Base-by-base conservation (phyloP, 345 rosid genomes). In the Populus nigra region DNA sequence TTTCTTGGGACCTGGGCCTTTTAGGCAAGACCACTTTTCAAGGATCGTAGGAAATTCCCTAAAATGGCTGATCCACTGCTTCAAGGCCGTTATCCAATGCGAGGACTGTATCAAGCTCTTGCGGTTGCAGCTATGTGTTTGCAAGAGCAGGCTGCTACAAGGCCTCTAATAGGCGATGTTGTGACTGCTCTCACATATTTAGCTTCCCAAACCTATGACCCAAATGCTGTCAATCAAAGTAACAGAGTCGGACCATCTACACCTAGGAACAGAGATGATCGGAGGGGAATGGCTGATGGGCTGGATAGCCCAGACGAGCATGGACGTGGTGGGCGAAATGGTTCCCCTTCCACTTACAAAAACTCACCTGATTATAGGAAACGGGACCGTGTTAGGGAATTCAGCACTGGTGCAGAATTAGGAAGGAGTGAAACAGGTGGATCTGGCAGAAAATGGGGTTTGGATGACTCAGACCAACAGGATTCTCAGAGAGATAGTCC, bases 111-210 rank as follows among this genome's bases (percentile, higher is more conserved):
- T 85, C 99, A 96, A 88, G 99, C 99, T 57, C 96, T 96, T 69
- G 99, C 99, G 8, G 97, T 96, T 53, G 97, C 98, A 63, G 98
- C 99, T 65, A 94, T 96, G 98, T 96, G 99, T 83, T 87, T 96
- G 76, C 99, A 96, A 79, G 99, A 96, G 75, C 98, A 96, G 81
- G 97, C 99, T 47, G 94, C 94, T 31, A 93, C 97, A 25, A 91
- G 99, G 85, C 99, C 99, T 50, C 83, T 96, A 65, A 94, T 96
- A 2, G 98, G 98, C 0, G 99, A 96, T 45, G 98, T 96, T 38
- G 99, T 96, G 78, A 93, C 98, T 22, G 99, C 99, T 31, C 92
- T 96, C 68, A 85, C 99, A 43, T 96, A 96, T 83, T 87, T 96
- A 78, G 99, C 99, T 71, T 91, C 98, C 50, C 99, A 96, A 89